phyloP scores from a whole-genome alignment of 495 filamentous ascomycete species.

The Entonaema liquescens region DNA sequence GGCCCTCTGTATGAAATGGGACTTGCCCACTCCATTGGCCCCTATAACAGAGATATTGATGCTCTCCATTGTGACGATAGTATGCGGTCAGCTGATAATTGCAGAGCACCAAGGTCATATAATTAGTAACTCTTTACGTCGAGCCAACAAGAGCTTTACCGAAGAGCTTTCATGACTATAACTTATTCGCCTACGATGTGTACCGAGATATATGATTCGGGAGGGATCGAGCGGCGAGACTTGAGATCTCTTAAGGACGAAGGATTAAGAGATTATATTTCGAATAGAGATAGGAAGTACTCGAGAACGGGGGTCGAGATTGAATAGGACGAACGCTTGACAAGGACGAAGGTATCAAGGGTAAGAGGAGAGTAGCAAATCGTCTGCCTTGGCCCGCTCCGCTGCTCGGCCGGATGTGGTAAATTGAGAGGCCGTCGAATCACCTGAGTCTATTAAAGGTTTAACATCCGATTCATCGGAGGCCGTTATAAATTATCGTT shows the following conservation, averaged over 20 bases:
- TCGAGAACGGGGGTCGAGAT: not conserved
- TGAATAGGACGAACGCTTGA: constrained; percentile 4
- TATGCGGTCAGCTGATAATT: constrained; percentile 8
- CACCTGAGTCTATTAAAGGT: constrained; percentile 15
- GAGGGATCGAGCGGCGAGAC: not conserved
- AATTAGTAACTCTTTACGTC: constrained; percentile 15
- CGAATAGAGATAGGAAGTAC: not conserved
- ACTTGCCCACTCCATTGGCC: constrained; percentile 82
- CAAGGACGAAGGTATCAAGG: not conserved
- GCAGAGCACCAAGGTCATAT: constrained; percentile 19
- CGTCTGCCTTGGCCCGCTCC: constrained; percentile 11
- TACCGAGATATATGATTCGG: constrained; percentile 5
- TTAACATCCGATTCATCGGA: constrained; percentile 22
- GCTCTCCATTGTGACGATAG: constrained; percentile 59
- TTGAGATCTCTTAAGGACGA: not conserved
- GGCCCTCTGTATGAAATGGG: constrained; percentile 84
- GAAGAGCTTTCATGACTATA: constrained; percentile 34
- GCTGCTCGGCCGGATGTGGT: constrained; percentile 2
- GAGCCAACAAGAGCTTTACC: constrained; percentile 15
- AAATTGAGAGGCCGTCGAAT: constrained; percentile 21
- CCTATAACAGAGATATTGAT: constrained; percentile 91
- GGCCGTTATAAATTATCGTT: constrained; percentile 22
- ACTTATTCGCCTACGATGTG: constrained; percentile 4
- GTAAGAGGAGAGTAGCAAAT: constrained; percentile 2
- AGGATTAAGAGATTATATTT: constrained; percentile 15